Evolutionary conservation across 148 eudicot species (phyloP), one percentile per base, ranked within the genome.

Genomic region (Camellia granthamiana): DNA sequence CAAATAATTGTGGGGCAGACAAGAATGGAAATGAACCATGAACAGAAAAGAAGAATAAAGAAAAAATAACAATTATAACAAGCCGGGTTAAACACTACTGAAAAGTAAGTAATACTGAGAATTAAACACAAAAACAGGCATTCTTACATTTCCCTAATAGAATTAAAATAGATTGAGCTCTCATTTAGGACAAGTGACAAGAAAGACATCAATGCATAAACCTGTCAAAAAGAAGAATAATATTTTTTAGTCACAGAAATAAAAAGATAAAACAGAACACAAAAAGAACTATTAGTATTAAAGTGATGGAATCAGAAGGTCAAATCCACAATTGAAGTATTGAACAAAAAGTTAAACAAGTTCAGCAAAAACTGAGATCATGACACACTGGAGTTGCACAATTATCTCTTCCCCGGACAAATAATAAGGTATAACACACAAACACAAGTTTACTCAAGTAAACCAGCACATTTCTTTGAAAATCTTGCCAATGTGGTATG

Each of bases 121-220:
- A 61, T 61, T 61, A 61, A 4, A 64, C 42, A 30, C 68, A 64
- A 5, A 30, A 64, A 41, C 12, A 68, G 16, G 14, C 5, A 69
- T 47, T 78, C 98, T 92, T 88, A 94, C 98, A 94, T 87, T 92
- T 94, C 98, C 59, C 98, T 85, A 60, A 95, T 65, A 67, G 97
- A 92, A 82, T 93, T 89, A 81, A 95, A 95, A 82, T 90, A 95
- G 79, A 95, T 93, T 69, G 97, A 85, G 21, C 89, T 88, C 82
- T 86, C 89, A 63, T 88, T 93, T 77, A 89, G 79, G 71, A 93
- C 68, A 77, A 95, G 90, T 7, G 98, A 90, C 84, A 95, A 83
- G 86, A 95, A 90, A 73, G 98, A 95, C 93, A 87, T 95, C 54
- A 91, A 81, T 43, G 98, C 97, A 83, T 92, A 95, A 62, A 95